A percentile compares a stretch with the other conserved stretches of the same genome.
Evolutionary conservation across 495 filamentous ascomycete species (phyloP).

Genomic region (Lepraria neglecta): DNA sequence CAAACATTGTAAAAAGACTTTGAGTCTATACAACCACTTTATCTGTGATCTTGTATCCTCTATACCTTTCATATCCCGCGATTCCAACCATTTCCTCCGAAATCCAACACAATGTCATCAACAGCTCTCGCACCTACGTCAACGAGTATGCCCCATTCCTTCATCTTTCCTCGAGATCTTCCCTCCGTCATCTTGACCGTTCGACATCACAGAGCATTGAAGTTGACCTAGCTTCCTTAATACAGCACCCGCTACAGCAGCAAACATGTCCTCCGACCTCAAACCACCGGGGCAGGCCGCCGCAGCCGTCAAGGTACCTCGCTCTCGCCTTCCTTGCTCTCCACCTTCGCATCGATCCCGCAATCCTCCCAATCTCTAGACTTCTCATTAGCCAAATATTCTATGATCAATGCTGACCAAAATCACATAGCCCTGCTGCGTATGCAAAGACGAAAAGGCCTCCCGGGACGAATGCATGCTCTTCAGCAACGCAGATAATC

Average conservation of each 20-base stretch:
- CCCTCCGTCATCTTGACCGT: not conserved
- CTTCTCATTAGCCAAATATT: too few relatives aligned
- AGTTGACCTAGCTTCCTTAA: not conserved
- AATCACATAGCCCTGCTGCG: slow-evolving; percentile 75
- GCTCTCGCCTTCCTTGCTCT: not conserved
- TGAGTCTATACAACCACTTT: too few relatives aligned
- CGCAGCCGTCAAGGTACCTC: slow-evolving; percentile 51
- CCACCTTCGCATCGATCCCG: not conserved
- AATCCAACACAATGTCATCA: slow-evolving; percentile 10
- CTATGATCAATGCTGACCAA: not conserved
- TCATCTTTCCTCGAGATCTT: too few relatives aligned
- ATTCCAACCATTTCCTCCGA: too few relatives aligned
- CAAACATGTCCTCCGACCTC: slow-evolving; percentile 38
- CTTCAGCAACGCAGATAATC: slow-evolving; percentile 73
- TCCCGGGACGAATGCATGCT: slow-evolving; percentile 97
- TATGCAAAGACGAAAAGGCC: slow-evolving; percentile 92
- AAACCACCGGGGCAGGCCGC: slow-evolving; percentile 39
- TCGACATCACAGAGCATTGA: not conserved
- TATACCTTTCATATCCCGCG: too few relatives aligned
- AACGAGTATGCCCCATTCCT: slow-evolving; percentile 1
- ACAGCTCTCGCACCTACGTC: slow-evolving; percentile 1
- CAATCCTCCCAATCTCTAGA: not conserved
- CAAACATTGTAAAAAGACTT: too few relatives aligned
- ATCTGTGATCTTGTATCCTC: too few relatives aligned
- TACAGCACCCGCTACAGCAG: slow-evolving; percentile 27